Evolutionary conservation across 306 rosid species (phyloP).

Genomic region (Mucuna pruriens): DNA sequence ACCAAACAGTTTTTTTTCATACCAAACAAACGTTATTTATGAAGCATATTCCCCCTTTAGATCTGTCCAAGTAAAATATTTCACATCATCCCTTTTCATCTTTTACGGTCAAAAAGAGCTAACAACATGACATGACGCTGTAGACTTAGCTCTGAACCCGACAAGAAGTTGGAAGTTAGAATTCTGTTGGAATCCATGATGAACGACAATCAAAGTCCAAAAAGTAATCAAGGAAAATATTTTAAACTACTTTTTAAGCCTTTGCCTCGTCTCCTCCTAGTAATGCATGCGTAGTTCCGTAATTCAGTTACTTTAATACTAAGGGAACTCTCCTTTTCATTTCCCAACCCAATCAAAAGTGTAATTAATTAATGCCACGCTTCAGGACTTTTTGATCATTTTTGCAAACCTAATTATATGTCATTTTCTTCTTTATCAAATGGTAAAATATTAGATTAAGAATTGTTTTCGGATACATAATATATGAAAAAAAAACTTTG

Average conservation of each 20-base stretch:
- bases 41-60: constrained; percentile 22
- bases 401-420: constrained; percentile 36
- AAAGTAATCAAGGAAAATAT: constrained; percentile 16
- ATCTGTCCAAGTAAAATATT: not conserved
- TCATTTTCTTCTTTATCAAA: constrained; percentile 9
- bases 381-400: constrained; percentile 46
- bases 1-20: not conserved
- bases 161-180: constrained; percentile 62
- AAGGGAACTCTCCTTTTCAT: constrained; percentile 37
- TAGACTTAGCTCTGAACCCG: constrained; percentile 44
- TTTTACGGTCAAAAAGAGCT: constrained; percentile 45
- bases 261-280: constrained; percentile 29
- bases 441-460: constrained; percentile 11
- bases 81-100: not conserved
- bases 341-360: constrained; percentile 20
- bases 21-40: not conserved
- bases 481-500: no score
- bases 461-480: not conserved
- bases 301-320: constrained; percentile 44
- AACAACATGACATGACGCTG: constrained; percentile 30
- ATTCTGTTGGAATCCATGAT: constrained; percentile 55
- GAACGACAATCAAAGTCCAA: constrained; percentile 40
- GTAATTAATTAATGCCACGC: constrained; percentile 46
- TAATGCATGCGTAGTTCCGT: constrained; percentile 52
- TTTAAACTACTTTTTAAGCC: constrained; percentile 30